Conservation (phyloP, 2,329 filamentous ascomycete species). For the Arachnomyces sp. region DNA sequence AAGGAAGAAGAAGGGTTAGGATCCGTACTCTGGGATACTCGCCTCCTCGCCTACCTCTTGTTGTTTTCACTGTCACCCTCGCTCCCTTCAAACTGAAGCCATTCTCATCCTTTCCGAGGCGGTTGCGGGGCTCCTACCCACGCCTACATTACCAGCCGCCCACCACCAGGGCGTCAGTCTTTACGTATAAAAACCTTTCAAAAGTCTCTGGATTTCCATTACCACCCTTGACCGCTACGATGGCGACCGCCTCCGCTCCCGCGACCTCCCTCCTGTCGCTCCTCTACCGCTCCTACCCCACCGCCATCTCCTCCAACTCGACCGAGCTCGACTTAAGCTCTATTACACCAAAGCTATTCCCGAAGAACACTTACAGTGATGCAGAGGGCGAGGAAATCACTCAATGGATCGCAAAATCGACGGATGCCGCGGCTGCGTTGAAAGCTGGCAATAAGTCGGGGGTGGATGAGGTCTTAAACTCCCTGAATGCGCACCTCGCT, state of each 20-base stretch:
- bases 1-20: too few relatives aligned
- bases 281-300: constrained; percentile 38
- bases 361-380: constrained; percentile 61
- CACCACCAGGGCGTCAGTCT: too few relatives aligned
- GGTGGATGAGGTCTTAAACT: constrained; percentile 58
- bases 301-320: constrained; percentile 30
- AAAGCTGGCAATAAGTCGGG: constrained; percentile 50
- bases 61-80: too few relatives aligned
- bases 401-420: constrained; percentile 76
- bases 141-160: too few relatives aligned
- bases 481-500: constrained; percentile 78
- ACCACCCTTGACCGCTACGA: constrained; percentile 9
- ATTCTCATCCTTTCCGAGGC: constrained; percentile 4
- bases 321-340: constrained; percentile 37
- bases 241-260: constrained; percentile 29
- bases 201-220: not conserved
- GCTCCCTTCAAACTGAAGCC: constrained; percentile 9
- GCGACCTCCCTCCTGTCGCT: constrained; percentile 36
- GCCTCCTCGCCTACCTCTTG: too few relatives aligned
- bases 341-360: constrained; percentile 56
- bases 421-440: constrained; percentile 53
- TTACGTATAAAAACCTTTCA: too few relatives aligned
- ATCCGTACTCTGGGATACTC: too few relatives aligned
- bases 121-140: constrained; percentile 11
- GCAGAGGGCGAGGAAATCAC: constrained; percentile 79